Base-by-base conservation (phyloP, 805 yeast species). In the Hanseniaspora lachancei region DNA sequence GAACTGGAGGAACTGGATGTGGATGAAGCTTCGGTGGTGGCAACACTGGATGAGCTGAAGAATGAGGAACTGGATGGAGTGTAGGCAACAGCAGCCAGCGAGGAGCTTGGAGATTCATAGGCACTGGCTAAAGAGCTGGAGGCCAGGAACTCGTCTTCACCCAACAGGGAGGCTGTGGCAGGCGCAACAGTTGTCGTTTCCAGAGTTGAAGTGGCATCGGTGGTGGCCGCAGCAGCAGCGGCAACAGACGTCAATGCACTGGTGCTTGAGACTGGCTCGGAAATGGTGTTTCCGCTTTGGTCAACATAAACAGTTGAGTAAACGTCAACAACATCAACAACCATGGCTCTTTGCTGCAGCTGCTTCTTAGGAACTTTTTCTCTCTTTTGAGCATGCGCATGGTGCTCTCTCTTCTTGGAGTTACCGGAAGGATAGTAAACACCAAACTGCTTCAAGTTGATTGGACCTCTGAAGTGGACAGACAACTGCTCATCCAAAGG, bases 381-480 rank as follows among this genome's bases (percentile, higher is more conserved):
- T 53, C 56, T 61, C 46, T 40, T 40, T 42, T 54, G 54, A 20
- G 49, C 60, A 55, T 61, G 62, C 6, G 74, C 79, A 27, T 67
- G 72, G 10, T 65, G 71, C 41, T 68, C 75, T 59, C 71, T 75
- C 68, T 76, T 76, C 64, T 73, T 75, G 32, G 71, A 59, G 44
- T 74, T 63, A n/a, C 75, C 61, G 27, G 78, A 66, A 60, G 87
- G 89, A 65, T 82, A 81, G 76, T 89, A 93, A 56, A 87, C 96
- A 70, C 89, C 97, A 66, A 93, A 88, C 62, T 77, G 75, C 58
- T 70, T 67, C 63, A 84, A 71, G 16, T 75, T 70, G 58, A 84
- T 65, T 10, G 93, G 93, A 47, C 93, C 93, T 70, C 93, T 77
- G 66, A 84, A 78, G 65, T 84, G 93, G 16, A 84, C 87, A 4